Base-by-base conservation (phyloP, 2,329 filamentous ascomycete species). In the Pseudogymnoascus sp. region DNA sequence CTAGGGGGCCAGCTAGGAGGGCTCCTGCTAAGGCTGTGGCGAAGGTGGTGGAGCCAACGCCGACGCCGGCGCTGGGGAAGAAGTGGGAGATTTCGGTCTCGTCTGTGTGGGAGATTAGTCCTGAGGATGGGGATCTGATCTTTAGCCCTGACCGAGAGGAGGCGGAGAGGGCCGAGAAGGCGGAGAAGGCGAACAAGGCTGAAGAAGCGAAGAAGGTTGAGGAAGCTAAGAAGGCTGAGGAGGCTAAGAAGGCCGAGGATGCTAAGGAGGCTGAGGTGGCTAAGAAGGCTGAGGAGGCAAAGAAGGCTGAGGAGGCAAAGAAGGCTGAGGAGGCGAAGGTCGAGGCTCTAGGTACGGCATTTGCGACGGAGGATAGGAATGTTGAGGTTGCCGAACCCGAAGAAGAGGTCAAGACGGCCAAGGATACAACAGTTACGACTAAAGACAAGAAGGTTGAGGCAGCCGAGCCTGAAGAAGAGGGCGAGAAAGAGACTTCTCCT, bases 1-100 rank as follows among this genome's bases (percentile, higher is more conserved):
- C 94, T 21, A 87, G 91, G 67, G 94, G 94, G 10, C 94, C 94
- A 14, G 87, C 91, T 68, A 84, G 92, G 67, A 83, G 92, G 71
- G 85, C 89, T 23, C 83, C 86, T 31, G 78, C 81, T 10, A 82
- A 77, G 75, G 58, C n/a, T 60, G 58, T n/a, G 58, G 77, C 76
- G 19, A 38, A 23, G 33, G 65, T 73, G 79, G 23, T 65, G 76
- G 74, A 2, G 78, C 73, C 69, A 37, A 71, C 64, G 67, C 6
- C 49, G 65, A 69, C 64, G 64, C 70, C 3, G 12, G 60, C 64
- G 64, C 71, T 2, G 11, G 60, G 66, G 68, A 70, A 52, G 60
- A 68, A 31, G 63, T 71, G 71, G 55, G 70, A 68, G 3, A 70
- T 73, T 2, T 71, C 73, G 7, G 71, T 72, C 7, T 67, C 71